Evolutionary conservation across 768 basidiomycete genomes (phyloP).

Genomic region (Trametes coccinea): DNA sequence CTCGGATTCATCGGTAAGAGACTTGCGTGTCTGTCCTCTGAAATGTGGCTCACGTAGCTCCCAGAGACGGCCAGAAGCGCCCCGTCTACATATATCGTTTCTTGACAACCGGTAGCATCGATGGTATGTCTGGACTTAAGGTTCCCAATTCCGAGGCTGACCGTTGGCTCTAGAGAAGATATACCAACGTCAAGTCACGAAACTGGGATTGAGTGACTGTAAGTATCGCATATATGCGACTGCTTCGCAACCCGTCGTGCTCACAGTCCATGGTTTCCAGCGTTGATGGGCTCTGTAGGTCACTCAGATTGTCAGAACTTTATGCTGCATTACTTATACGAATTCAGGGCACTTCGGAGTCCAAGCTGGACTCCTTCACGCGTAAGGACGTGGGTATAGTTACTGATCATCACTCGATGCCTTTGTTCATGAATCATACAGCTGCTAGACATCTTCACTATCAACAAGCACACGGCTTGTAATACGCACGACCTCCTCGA

Average conservation of each 20-base stretch:
- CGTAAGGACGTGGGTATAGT: conserved; percentile 69
- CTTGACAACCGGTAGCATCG: conserved; percentile 85
- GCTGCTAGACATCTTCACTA: conserved; percentile 92
- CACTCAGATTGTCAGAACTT: conserved; percentile 6
- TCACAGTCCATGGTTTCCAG: conserved; percentile 36
- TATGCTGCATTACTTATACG: not conserved
- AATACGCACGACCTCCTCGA: conserved; percentile 92
- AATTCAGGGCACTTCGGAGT: conserved; percentile 44
- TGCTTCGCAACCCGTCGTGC: not conserved
- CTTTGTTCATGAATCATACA: conserved; percentile 34
- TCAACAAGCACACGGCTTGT: conserved; percentile 75
- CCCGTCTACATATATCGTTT: conserved; percentile 90
- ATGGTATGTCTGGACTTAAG: conserved; percentile 50
- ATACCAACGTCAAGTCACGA: conserved; percentile 92
- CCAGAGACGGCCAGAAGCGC: conserved; percentile 90
- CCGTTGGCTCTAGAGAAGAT: conserved; percentile 67
- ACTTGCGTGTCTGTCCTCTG: not conserved
- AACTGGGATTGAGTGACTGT: conserved; percentile 89
- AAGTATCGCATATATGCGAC: conserved; percentile 30
- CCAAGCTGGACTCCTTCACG: conserved; percentile 84
- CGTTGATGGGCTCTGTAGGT: conserved; percentile 68
- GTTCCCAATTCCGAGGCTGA: not conserved
- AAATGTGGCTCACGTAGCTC: conserved; percentile 9
- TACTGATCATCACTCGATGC: conserved; percentile 3
- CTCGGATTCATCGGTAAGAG: conserved; percentile 83